Evolutionary conservation across 345 rosid genomes (phyloP), one percentile per base, ranked within the genome.

Genomic region (Rhizophora mangle): DNA sequence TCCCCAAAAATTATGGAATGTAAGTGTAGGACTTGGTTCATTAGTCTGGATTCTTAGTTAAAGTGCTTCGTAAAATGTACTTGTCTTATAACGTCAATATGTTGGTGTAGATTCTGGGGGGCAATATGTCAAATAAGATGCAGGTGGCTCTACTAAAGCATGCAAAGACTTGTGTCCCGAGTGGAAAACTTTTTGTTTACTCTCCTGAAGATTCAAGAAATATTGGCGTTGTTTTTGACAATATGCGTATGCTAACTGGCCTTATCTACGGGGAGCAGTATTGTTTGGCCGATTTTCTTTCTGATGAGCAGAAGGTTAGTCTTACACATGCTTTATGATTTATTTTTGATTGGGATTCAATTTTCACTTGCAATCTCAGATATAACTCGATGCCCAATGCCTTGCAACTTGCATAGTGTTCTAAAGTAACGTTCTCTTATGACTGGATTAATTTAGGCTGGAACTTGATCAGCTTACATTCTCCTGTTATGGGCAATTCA

Each of bases 121-220:
- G 94, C 60, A 98, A 98, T n/a, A 95, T 95, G 98, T 92, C 99
- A 72, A 95, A 92, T 85, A 92, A 86, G 86, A 95, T 95, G 99
- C 92, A 98, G 99, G 99, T 92, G 0, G 96, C 98, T 71, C 88
- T 95, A 68, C 63, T 86, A 71, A 97, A 95, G 67, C 99, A 95
- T 58, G 96, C 99, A 11, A 95, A 95, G 88, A 95, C 99, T 29
- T 95, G 99, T 76, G 96, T 79, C 73, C 87, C 85, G 29, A 70
- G 89, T 62, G 85, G 96, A 65, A 95, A 92, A 84, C 80, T 87
- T 68, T 90, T 92, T 77, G 82, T 95, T 68, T 95, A 86, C 76
- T 86, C 90, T 74, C 70, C 98, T 32, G 99, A 92, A 72, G 96
- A 86, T 85, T 79, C 89, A 61, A 88, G 90, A 74, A 85, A 79